Base-by-base conservation (phyloP, 352 stramenopile species). In the Globisporangium cylindrosporum region DNA sequence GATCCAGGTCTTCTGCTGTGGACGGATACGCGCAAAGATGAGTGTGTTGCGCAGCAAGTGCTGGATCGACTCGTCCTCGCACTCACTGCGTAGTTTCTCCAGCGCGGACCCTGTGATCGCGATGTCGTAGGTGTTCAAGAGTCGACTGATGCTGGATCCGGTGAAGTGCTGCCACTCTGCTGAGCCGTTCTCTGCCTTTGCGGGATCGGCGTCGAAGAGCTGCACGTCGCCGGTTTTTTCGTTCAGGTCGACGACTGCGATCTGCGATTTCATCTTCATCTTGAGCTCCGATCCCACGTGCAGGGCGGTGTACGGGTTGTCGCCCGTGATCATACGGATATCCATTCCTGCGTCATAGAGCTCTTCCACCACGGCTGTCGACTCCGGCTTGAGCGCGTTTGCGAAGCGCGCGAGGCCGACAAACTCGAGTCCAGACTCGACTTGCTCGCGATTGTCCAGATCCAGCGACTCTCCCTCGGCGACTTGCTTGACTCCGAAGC, bases 331-430 rank as follows among this genome's bases (percentile, higher is more conserved):
- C 55, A 61, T 51, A 36, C 57, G 18, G 57, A 24, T 32, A 4
- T 53, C 20, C 8, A 62, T 20, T n/a, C 41, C 41, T 49, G 41
- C 41, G 4, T 15, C 70, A 10, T 80, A 67, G 8, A 98, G 75
- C 66, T 95, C 77, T 20, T 65, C 29, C 18, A 97, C 79, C 57
- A 95, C 84, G 3, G 68, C 71, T 36, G 73, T 73, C 4, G 80
- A 85, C 36, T 97, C 83, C 12, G 79, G 67, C 67, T 93, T 94
- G 62, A 97, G 77, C 41, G 80, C 73, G 67, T 97, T 97, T 73
- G 89, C 73, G 74, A 96, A 97, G 27, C 92, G 74, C 9, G 92
- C 70, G 32, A 96, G 76, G 8, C 91, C 90, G 43, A 82, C 62
- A 55, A 96, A 92, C 2, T 61, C 54, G 1, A 96, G 69, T 24